A percentile compares a stretch with the other conserved stretches of the same genome.
phyloP scores from a whole-genome alignment of 441 rosid genomes.

The Pelargonium citronellum region DNA sequence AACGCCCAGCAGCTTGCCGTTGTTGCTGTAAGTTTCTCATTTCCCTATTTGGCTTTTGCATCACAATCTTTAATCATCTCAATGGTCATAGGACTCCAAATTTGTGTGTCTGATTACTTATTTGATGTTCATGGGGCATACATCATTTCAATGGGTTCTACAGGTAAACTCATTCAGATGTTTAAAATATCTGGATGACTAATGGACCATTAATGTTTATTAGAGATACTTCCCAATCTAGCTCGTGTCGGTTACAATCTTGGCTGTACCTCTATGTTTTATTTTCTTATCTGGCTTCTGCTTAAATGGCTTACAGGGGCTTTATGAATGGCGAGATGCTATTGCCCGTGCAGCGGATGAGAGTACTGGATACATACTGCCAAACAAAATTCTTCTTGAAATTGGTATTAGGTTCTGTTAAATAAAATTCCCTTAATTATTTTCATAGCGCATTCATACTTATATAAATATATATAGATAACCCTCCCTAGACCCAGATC shows the following conservation, averaged over 20 bases:
- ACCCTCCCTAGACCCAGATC: background rate
- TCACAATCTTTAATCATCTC: background rate
- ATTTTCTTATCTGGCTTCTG: background rate
- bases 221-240: slow-evolving; percentile 4
- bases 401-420: slow-evolving; percentile 38
- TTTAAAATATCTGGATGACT: background rate
- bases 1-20: slow-evolving; percentile 78
- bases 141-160: background rate
- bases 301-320: slow-evolving; percentile 48
- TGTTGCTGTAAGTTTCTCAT: slow-evolving; percentile 52
- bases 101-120: background rate
- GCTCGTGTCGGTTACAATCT: background rate
- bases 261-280: background rate
- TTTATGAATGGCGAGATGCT: slow-evolving; percentile 76
- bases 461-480: too few relatives aligned
- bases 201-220: background rate
- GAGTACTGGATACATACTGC: slow-evolving; percentile 84
- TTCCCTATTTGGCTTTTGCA: background rate
- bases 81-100: background rate
- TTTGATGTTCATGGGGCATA: background rate
- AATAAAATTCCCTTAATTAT: background rate
- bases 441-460: background rate
- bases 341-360: slow-evolving; percentile 83
- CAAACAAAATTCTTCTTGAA: slow-evolving; percentile 77
- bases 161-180: background rate